phyloP scores from a whole-genome alignment of 768 basidiomycete species.

The Tricholoma bakamatsutake region DNA sequence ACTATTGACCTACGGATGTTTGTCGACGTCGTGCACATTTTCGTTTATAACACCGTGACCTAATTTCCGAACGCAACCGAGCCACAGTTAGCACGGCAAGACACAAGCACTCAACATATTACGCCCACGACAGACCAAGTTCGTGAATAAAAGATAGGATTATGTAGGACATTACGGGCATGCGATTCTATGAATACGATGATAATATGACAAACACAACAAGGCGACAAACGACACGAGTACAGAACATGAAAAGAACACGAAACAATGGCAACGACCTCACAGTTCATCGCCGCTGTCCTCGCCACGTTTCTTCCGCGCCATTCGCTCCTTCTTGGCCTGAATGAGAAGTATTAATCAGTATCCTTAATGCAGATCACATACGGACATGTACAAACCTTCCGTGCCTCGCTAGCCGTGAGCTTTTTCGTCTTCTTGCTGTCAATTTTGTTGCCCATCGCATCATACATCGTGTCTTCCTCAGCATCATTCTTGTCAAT shows the following conservation, averaged over 20 bases:
- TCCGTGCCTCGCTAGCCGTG: constrained; percentile 76
- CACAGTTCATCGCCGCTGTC: constrained; percentile 68
- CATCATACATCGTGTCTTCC: constrained; percentile 89
- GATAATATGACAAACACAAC: constrained; percentile 3
- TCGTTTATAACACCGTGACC: too few species aligned
- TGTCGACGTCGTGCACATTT: neutral
- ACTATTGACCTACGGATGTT: neutral
- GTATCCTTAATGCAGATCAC: neutral
- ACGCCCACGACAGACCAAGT: neutral
- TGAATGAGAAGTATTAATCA: constrained; percentile 10
- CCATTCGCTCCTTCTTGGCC: constrained; percentile 95
- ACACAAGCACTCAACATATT: too few species aligned
- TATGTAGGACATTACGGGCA: neutral
- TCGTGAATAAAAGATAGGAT: neutral
- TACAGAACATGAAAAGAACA: constrained; percentile 2
- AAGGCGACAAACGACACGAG: neutral
- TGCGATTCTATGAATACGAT: neutral
- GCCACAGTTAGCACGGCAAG: neutral
- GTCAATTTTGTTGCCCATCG: constrained; percentile 97
- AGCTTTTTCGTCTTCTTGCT: constrained; percentile 83
- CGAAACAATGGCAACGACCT: constrained; percentile 15
- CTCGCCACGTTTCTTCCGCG: constrained; percentile 82
- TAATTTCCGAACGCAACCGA: neutral
- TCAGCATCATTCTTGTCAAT: constrained; percentile 94
- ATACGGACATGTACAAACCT: constrained; percentile 34